phyloP scores from a whole-genome alignment of 768 basidiomycete genomes.

The Tylopilus subfusipes region DNA sequence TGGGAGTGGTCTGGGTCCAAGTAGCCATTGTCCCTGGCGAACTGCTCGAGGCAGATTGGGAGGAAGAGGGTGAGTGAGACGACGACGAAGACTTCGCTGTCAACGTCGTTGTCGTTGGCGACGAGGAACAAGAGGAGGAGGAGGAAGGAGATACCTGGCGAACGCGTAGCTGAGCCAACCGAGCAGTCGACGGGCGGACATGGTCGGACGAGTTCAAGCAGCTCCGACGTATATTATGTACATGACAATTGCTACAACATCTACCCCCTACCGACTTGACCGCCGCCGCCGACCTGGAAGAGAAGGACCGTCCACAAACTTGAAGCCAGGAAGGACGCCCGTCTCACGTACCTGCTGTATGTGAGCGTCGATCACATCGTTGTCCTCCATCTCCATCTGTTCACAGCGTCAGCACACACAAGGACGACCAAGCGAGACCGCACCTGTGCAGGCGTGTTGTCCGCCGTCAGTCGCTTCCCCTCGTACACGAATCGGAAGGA shows the following conservation, averaged over 20 bases:
- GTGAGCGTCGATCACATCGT: conserved; percentile 58
- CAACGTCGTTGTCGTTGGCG: neutral
- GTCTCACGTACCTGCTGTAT: conserved; percentile 47
- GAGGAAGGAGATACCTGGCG: conserved; percentile 51
- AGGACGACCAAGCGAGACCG: conserved; percentile 15
- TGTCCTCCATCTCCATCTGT: conserved; percentile 58
- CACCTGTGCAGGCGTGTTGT: conserved; percentile 56
- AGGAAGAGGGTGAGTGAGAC: conserved; percentile 79
- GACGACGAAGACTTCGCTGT: conserved; percentile 76
- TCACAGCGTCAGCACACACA: neutral
- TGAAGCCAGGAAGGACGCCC: neutral
- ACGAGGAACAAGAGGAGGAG: neutral
- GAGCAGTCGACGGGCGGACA: conserved; percentile 38
- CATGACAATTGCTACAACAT: neutral
- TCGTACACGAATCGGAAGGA: conserved; percentile 63
- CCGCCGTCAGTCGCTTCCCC: conserved; percentile 44
- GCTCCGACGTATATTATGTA: conserved; percentile 1
- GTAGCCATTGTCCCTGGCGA: conserved; percentile 85
- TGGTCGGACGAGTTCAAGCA: neutral
- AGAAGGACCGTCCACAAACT: neutral
- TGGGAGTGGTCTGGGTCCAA: conserved; percentile 61
- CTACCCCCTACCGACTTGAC: neutral
- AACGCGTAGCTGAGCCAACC: conserved; percentile 88
- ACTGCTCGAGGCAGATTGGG: conserved; percentile 82
- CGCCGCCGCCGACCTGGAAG: conserved; percentile 25